Percentiles rank a stretch among this genome's conserved stretches.
These are phyloP conservation scores for Solanum medicagineum DNA, from an alignment of 257 asterid genomes.

Conservation along the genomic window DNA sequence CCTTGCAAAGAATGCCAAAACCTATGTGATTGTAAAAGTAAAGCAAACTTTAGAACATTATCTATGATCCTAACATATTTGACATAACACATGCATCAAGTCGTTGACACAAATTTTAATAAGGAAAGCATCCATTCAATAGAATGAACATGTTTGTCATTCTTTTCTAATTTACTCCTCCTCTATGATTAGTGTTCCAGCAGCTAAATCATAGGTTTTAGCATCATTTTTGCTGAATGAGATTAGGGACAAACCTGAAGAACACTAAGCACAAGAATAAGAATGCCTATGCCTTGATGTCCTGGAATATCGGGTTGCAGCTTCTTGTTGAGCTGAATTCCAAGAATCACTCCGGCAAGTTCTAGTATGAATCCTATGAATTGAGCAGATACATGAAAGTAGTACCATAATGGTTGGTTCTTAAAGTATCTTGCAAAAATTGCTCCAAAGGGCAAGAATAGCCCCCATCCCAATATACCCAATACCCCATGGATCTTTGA, in stretches of 20 bases:
- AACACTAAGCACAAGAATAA: constrained; percentile 48
- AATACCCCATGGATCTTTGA: constrained; percentile 68
- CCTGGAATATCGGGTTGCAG: constrained; percentile 50
- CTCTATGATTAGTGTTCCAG: not conserved
- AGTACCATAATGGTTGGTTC: constrained; percentile 52
- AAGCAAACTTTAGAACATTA: not conserved
- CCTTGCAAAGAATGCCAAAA: constrained; percentile 56
- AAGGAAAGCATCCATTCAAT: not conserved
- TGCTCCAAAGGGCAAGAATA: constrained; percentile 74
- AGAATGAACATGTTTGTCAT: not conserved
- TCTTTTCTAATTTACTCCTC: not conserved
- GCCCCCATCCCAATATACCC: constrained; percentile 69
- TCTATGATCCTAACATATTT: not conserved
- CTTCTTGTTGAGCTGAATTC: constrained; percentile 48
- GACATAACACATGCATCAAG: not conserved
- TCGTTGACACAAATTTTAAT: not conserved
- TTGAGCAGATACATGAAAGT: constrained; percentile 60
- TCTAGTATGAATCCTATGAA: constrained; percentile 67
- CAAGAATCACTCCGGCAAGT: constrained; percentile 54
- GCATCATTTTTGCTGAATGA: not conserved
- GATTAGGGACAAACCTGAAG: constrained; percentile 47
- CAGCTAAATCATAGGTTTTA: not conserved
- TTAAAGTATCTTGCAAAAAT: constrained; percentile 65
- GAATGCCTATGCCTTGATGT: constrained; percentile 79
- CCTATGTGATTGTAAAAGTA: constrained; percentile 18